Base-by-base conservation (phyloP, 208 protist genomes). In the Blechomonas ayalai region DNA sequence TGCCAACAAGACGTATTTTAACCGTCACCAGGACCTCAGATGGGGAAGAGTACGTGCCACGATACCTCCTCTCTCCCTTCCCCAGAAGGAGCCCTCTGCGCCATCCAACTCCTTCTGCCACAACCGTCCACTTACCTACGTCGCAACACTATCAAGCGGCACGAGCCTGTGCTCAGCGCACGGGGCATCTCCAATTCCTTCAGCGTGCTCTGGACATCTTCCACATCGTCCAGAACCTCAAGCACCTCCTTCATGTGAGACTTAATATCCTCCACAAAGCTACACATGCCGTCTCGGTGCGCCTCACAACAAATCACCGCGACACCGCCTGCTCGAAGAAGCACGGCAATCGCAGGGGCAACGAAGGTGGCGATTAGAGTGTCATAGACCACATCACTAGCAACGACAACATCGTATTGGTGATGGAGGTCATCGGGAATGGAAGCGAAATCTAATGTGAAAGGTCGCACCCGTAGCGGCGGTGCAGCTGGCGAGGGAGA, bases 371-470 rank as follows among this genome's bases (percentile, higher is more conserved):
- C 70, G 37, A 77, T 70, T 53, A 54, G 32, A 43, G 57, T 43
- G 59, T 78, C 74, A 52, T 83, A 83, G 15, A 79, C 69, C 25
- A 83, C 60, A 37, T 83, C 74, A 36, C 74, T 78, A 2, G 56
- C 69, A 6, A 83, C 25, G 8, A 83, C 49, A 4, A 77, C 19
- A 33, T 79, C 57, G 34, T 76, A 83, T 20, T 43, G 46, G 29
- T 15, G 18, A 10, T 59, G 13, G 16, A 6, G 23, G 1, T 48
- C 28, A 0, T 29, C 37, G 0, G 65, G 65, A 10, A 79, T 60
- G 37, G n/a, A 18, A 2, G 37, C 10, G 27, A 83, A 73, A 43
- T 83, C 66, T 5, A 83, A 44, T 7, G 19, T 33, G 41, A 40
- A 76, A n/a, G 37, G 31, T 7, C n/a, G 34, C 27, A 51, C 44